Conservation (phyloP, 108 stramenopile species). For the Skeletonema potamos region DNA sequence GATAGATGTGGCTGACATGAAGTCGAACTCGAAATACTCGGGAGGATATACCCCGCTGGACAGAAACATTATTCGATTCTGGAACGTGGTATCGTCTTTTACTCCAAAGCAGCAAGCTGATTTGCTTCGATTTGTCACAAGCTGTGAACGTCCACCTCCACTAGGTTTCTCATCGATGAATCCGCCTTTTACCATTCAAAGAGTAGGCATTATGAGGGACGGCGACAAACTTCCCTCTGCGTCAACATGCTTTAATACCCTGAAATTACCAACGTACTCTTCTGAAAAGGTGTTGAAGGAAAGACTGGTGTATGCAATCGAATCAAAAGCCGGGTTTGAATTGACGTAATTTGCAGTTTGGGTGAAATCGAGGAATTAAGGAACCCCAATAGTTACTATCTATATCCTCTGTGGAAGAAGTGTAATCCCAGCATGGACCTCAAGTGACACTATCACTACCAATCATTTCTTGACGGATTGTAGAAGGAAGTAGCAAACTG, state of each 20-base stretch:
- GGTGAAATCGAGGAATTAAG: no score
- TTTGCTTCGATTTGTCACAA: conserved; percentile 95
- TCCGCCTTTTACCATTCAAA: conserved; percentile 96
- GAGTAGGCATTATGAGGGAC: conserved; percentile 86
- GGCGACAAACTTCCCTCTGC: conserved; percentile 92
- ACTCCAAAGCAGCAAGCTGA: conserved; percentile 79
- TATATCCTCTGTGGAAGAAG: no score
- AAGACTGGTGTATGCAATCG: conserved; percentile 79
- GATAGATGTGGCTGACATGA: conserved; percentile 92
- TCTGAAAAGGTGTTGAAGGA: conserved; percentile 88
- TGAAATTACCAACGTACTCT: conserved; percentile 98
- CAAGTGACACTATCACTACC: no score
- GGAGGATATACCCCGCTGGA: conserved; percentile 91
- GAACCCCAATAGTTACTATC: no score
- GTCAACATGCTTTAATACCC: conserved; percentile 97
- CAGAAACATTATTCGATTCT: conserved; percentile 84
- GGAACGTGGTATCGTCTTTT: conserved; percentile 83
- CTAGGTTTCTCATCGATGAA: conserved; percentile 94
- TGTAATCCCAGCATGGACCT: no score
- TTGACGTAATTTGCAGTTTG: conserved; percentile 50
- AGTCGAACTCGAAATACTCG: conserved; percentile 82
- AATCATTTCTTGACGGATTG: no score
- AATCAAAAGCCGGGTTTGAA: conserved; percentile 92
- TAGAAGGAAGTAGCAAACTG: no score
- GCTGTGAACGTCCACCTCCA: conserved; percentile 96